A percentile compares a stretch with the other conserved stretches of the same genome.
These are phyloP conservation scores for Schizothecium vesticola DNA, from an alignment of 495 filamentous ascomycete genomes.

Conservation along the genomic window DNA sequence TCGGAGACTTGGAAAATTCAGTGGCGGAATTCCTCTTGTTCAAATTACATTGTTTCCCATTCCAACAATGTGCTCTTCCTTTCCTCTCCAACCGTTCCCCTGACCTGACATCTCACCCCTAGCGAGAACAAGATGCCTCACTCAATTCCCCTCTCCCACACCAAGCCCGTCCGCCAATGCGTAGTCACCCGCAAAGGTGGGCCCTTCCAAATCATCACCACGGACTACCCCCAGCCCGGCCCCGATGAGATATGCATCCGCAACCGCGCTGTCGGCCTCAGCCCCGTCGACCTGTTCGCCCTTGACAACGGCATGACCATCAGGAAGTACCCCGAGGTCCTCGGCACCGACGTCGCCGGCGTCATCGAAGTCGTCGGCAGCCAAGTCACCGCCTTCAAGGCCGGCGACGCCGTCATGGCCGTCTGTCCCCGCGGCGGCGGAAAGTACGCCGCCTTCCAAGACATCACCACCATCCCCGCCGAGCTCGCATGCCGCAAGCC, in stretches of 20 bases:
- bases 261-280: constrained; percentile 31
- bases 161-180: constrained; percentile 6
- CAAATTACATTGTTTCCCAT: no score
- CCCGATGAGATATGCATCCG: constrained; percentile 34
- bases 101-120: not conserved
- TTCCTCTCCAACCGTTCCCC: not conserved
- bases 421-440: constrained; percentile 13
- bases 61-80: not conserved
- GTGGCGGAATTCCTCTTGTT: no score
- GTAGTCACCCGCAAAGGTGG: constrained; percentile 11
- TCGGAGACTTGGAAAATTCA: no score
- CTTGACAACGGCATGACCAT: constrained; percentile 30
- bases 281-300: constrained; percentile 37
- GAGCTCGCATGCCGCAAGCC: constrained; percentile 40
- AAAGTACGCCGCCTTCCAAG: constrained; percentile 28
- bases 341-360: constrained; percentile 37
- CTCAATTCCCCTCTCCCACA: not conserved
- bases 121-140: not conserved
- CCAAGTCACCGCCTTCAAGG: constrained; percentile 25
- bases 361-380: constrained; percentile 32
- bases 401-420: constrained; percentile 39
- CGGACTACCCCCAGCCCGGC: constrained; percentile 24
- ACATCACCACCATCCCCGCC: constrained; percentile 31
- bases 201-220: constrained; percentile 5
- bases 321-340: constrained; percentile 31